A percentile compares a stretch with the other conserved stretches of the same genome.
phyloP scores from a whole-genome alignment of 1,284 basidiomycete genomes.

The Hypsizygus ulmarius region DNA sequence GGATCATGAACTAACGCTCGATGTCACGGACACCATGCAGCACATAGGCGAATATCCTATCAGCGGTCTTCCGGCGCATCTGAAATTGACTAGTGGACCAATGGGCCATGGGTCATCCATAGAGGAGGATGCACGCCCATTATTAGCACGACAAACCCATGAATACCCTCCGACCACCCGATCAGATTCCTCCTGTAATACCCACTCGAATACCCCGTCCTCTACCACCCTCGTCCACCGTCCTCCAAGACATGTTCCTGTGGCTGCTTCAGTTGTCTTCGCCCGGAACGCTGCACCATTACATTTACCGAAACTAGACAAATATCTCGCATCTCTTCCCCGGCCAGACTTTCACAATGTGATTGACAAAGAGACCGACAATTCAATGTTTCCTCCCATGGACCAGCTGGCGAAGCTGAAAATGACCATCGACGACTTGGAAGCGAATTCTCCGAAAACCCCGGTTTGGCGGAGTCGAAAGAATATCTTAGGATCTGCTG shows the following conservation, averaged over 20 bases:
- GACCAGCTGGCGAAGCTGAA: slow-evolving; percentile 48
- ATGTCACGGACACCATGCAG: slow-evolving; percentile 18
- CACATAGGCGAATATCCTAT: neutral
- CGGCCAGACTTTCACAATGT: slow-evolving; percentile 35
- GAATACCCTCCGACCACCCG: neutral
- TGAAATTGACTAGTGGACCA: neutral
- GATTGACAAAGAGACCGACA: slow-evolving; percentile 11
- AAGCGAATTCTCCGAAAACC: slow-evolving; percentile 46
- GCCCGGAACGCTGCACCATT: slow-evolving; percentile 53
- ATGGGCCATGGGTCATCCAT: neutral
- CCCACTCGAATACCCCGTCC: slow-evolving; percentile 2
- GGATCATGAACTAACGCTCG: slow-evolving; percentile 18
- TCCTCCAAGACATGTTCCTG: slow-evolving; percentile 39
- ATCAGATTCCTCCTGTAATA: neutral
- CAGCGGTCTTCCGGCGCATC: slow-evolving; percentile 8
- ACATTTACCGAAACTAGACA: slow-evolving; percentile 57
- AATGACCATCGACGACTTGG: slow-evolving; percentile 54
- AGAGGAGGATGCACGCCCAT: slow-evolving; percentile 6
- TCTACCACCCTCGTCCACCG: neutral
- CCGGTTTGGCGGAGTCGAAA: slow-evolving; percentile 56
- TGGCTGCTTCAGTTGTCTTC: slow-evolving; percentile 56
- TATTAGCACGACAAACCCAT: slow-evolving; percentile 1
- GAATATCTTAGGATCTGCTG: slow-evolving; percentile 43
- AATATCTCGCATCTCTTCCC: slow-evolving; percentile 48
- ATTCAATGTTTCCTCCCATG: slow-evolving; percentile 60